These are phyloP conservation scores for Lumnitzera littorea DNA, from an alignment of 345 rosid genomes.

Conservation along the genomic window DNA sequence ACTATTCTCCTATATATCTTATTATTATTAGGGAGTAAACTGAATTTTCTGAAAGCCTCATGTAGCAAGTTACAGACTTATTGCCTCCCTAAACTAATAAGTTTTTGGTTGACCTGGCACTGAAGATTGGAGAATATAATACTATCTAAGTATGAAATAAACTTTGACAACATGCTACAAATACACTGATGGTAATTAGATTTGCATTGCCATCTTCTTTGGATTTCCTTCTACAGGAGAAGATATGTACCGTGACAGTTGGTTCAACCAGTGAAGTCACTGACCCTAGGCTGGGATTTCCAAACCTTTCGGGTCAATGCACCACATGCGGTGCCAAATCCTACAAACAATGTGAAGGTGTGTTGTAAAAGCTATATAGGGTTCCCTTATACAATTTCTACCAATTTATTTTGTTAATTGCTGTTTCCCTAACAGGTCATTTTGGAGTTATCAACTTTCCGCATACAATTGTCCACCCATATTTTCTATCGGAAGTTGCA, in stretches of 20 bases:
- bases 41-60: too few species aligned
- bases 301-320: slow-evolving; percentile 56
- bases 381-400: too few species aligned
- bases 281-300: slow-evolving; percentile 73
- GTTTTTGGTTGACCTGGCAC: too few species aligned
- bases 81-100: too few species aligned
- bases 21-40: too few species aligned
- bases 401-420: slow-evolving; percentile 1
- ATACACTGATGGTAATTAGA: background rate
- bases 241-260: slow-evolving; percentile 34
- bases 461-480: slow-evolving; percentile 53
- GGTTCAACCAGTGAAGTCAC: slow-evolving; percentile 45
- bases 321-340: slow-evolving; percentile 58
- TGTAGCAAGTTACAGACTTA: too few species aligned
- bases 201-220: background rate
- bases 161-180: background rate
- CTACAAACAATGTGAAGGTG: slow-evolving; percentile 72
- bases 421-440: slow-evolving; percentile 49
- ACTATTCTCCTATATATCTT: too few species aligned
- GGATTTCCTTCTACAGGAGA: slow-evolving; percentile 39
- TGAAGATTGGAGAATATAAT: too few species aligned
- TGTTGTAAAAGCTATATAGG: slow-evolving; percentile 7
- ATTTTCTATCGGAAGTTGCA: slow-evolving; percentile 57
- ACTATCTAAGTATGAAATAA: background rate
- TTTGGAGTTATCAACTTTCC: slow-evolving; percentile 61